A percentile compares a stretch with the other conserved stretches of the same genome.
Conservation (phyloP, 441 rosid genomes). For the Cnidoscolus chayamansa region DNA sequence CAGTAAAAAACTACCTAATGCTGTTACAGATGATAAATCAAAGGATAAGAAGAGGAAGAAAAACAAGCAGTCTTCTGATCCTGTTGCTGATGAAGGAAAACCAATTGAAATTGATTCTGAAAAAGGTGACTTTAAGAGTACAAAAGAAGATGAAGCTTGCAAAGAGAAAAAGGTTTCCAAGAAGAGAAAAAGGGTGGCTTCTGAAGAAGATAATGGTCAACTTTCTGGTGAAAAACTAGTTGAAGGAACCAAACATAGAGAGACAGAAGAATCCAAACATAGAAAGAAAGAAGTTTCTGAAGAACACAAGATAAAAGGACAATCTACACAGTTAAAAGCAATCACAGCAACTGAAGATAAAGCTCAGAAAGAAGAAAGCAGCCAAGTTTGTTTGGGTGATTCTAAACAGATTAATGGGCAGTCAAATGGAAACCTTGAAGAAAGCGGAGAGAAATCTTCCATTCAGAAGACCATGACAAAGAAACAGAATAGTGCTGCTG, state of each 20-base stretch:
- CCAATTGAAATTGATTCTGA: conserved; percentile 20
- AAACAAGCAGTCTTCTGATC: conserved; percentile 26
- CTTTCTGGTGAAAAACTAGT: conserved; percentile 26
- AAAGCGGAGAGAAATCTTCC: conserved; percentile 41
- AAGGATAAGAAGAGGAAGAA: conserved; percentile 45
- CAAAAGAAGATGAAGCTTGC: conserved; percentile 20
- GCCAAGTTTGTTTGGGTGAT: conserved; percentile 8
- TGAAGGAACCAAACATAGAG: conserved; percentile 56
- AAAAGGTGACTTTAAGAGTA: conserved; percentile 20
- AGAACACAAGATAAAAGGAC: conserved; percentile 24
- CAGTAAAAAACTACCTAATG: conserved; percentile 17
- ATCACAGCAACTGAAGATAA: conserved; percentile 22
- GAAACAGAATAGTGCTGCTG: conserved; percentile 50
- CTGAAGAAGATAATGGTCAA: conserved; percentile 43
- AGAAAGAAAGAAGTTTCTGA: conserved; percentile 45
- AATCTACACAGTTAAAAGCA: conserved; percentile 19
- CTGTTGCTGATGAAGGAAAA: conserved; percentile 21
- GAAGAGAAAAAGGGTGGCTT: conserved; percentile 70
- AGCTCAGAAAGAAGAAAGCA: conserved; percentile 20
- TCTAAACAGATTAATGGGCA: conserved; percentile 30
- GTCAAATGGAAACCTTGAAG: conserved; percentile 36
- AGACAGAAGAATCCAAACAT: conserved; percentile 61
- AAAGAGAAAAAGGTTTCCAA: conserved; percentile 45
- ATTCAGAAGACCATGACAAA: conserved; percentile 36
- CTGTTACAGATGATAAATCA: conserved; percentile 17